These are phyloP conservation scores for Trichopus zeylanicus DNA, from an alignment of 116 monocot species.

Conservation along the genomic window DNA sequence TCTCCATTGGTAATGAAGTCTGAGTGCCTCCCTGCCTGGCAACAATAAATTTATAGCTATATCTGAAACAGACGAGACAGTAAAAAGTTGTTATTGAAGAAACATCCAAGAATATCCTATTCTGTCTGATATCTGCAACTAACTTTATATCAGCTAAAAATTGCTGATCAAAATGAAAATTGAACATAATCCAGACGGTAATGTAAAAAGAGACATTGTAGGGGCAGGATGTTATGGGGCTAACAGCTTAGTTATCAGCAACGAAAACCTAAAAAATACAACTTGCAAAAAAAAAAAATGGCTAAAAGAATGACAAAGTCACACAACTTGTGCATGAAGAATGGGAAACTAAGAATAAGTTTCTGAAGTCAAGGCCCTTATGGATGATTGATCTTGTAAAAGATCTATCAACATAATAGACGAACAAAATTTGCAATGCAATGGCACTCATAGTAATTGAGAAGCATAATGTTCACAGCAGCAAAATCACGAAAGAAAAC, in stretches of 20 bases:
- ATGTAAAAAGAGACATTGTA: too few species aligned
- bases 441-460: background rate
- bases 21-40: conserved; percentile 77
- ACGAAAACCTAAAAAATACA: background rate
- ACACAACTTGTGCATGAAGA: background rate
- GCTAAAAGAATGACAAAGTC: background rate
- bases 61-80: conserved; percentile 31
- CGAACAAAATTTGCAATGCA: background rate
- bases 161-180: too few species aligned
- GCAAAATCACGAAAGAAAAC: conserved; percentile 6
- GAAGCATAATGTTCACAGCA: background rate
- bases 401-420: too few species aligned
- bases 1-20: conserved; percentile 64
- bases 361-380: too few species aligned
- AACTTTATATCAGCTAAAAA: too few species aligned
- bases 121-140: too few species aligned
- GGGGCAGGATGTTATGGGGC: background rate
- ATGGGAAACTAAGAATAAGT: background rate
- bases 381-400: too few species aligned
- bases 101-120: too few species aligned
- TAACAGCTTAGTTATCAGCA: background rate
- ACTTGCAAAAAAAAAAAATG: background rate
- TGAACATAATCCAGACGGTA: too few species aligned
- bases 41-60: conserved; percentile 72
- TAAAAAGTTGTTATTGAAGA: background rate